A percentile compares a stretch with the other conserved stretches of the same genome.
These are phyloP conservation scores for Candida morakotiae DNA, from an alignment of 805 yeast species.

Conservation along the genomic window DNA sequence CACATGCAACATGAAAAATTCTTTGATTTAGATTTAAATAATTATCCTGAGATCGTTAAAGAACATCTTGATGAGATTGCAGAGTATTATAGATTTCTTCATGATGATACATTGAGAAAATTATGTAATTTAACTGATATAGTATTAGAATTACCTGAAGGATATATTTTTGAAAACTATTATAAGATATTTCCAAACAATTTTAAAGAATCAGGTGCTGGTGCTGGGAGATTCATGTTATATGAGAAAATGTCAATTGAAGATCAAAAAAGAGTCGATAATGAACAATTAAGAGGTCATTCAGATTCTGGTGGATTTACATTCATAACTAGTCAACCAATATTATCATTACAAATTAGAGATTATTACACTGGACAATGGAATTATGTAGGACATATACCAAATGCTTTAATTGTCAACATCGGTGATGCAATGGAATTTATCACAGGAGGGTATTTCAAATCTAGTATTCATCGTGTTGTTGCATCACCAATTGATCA, in stretches of 20 bases:
- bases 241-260: constrained; percentile 22
- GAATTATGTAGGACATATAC: constrained; percentile 28
- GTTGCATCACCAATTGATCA: constrained; percentile 25
- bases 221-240: constrained; percentile 27
- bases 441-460: constrained; percentile 27
- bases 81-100: constrained; percentile 20
- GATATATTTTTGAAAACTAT: constrained; percentile 24
- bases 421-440: constrained; percentile 29
- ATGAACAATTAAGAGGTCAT: constrained; percentile 27
- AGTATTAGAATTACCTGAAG: constrained; percentile 25
- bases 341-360: constrained; percentile 25
- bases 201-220: constrained; percentile 21
- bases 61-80: constrained; percentile 21
- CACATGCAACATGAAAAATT: constrained; percentile 21
- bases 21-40: constrained; percentile 15
- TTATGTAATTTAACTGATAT: constrained; percentile 22
- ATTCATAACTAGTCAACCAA: constrained; percentile 29
- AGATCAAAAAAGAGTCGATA: constrained; percentile 21
- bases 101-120: constrained; percentile 18
- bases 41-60: constrained; percentile 21
- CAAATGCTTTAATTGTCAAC: constrained; percentile 25
- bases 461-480: constrained; percentile 23
- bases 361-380: constrained; percentile 26
- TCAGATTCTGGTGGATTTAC: constrained; percentile 29
- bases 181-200: constrained; percentile 21